phyloP scores from a whole-genome alignment of 1,284 basidiomycete genomes.

The Filobasidium uniguttulatum region DNA sequence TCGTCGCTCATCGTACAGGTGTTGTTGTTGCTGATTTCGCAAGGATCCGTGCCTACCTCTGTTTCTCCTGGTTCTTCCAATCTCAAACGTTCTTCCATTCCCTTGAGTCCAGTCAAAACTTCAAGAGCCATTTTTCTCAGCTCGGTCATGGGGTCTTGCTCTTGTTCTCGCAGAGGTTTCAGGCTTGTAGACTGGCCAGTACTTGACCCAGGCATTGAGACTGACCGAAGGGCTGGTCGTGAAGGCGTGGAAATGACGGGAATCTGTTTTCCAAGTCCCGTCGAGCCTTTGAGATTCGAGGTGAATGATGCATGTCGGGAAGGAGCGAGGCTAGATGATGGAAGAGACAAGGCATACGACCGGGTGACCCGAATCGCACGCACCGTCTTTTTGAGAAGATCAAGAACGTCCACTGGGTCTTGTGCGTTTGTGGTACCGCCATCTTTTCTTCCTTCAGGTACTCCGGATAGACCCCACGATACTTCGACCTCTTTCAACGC shows the following conservation, averaged over 20 bases:
- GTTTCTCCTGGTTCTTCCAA: constrained; percentile 7
- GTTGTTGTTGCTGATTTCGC: no score
- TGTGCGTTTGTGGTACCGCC: neutral
- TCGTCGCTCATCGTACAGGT: neutral
- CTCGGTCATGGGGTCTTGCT: constrained; percentile 17
- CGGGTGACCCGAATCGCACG: constrained; percentile 11
- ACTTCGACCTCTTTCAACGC: constrained; percentile 2
- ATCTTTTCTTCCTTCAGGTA: neutral
- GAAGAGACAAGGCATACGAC: constrained; percentile 11
- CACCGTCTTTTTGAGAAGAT: constrained; percentile 9
- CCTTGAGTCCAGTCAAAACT: constrained; percentile 25
- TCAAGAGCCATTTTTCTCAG: constrained; percentile 31
- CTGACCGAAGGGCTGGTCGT: constrained; percentile 8
- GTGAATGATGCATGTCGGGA: neutral
- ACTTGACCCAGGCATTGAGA: neutral
- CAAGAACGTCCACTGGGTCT: constrained; percentile 1
- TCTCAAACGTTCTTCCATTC: constrained; percentile 27
- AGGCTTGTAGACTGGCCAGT: neutral
- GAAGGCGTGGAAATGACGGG: constrained; percentile 13
- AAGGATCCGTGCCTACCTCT: neutral
- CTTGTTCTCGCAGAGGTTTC: neutral
- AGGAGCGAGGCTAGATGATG: neutral
- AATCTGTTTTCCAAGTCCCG: neutral
- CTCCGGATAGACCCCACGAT: neutral
- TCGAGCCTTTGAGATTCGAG: neutral